Conservation (phyloP, 805 yeast genomes). For the Blastobotrys parvus region DNA sequence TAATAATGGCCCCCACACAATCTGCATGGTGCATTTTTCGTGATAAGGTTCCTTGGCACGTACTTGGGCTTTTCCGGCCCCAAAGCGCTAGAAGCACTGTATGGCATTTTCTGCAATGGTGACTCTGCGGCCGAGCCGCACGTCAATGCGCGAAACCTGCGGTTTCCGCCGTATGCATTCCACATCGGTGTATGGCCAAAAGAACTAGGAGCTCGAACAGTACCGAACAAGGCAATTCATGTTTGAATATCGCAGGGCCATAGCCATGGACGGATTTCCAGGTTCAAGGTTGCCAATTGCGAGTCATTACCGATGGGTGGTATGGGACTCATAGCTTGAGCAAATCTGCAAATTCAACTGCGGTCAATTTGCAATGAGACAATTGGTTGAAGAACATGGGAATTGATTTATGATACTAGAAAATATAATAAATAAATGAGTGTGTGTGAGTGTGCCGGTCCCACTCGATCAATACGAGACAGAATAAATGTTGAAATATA, state of each 20-base stretch:
- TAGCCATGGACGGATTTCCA: neutral
- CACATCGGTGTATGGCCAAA: conserved; percentile 20
- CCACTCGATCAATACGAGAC: conserved; percentile 4
- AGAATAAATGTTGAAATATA: conserved; percentile 2
- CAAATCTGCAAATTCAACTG: neutral
- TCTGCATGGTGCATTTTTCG: too few relatives aligned
- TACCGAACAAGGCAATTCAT: conserved; percentile 72
- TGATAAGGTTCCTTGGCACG: too few relatives aligned
- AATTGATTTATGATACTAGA: neutral
- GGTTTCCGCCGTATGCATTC: conserved; percentile 31
- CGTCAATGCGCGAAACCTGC: conserved; percentile 25
- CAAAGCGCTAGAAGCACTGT: neutral
- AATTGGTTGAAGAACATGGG: neutral
- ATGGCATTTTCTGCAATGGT: neutral
- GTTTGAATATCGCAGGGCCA: conserved; percentile 34
- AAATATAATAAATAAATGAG: too few relatives aligned
- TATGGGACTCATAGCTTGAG: neutral
- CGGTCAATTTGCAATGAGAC: neutral
- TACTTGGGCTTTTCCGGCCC: too few relatives aligned
- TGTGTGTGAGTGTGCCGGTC: too few relatives aligned
- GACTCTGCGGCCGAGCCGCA: conserved; percentile 1
- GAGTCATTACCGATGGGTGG: neutral
- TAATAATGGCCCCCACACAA: too few relatives aligned
- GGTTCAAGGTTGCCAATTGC: neutral
- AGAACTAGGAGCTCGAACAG: conserved; percentile 78